Conservation (phyloP, 148 eudicot species). For the Chenopodium formosanum region DNA sequence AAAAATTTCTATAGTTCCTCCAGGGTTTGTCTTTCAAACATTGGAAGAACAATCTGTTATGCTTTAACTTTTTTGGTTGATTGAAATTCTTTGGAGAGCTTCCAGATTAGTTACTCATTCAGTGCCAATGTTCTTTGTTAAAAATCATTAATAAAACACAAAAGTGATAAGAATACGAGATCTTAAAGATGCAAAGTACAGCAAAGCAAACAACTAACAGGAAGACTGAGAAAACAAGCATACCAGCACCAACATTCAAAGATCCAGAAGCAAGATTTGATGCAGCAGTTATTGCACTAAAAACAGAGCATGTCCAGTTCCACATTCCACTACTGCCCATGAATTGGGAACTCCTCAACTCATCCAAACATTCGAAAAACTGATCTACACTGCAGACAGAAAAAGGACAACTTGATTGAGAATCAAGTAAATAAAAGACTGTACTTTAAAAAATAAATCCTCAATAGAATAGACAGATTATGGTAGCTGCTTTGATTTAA, state of each 20-base stretch:
- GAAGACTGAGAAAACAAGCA: constrained; percentile 9
- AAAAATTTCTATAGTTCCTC: background rate
- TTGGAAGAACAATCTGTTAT: background rate
- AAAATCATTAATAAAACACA: background rate
- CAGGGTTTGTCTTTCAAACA: background rate
- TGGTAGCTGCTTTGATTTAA: background rate
- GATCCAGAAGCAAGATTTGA: constrained; percentile 95
- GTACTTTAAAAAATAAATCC: background rate
- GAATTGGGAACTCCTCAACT: constrained; percentile 74
- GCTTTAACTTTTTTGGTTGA: background rate
- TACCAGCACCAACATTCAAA: constrained; percentile 68
- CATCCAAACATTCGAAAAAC: constrained; percentile 95
- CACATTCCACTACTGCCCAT: constrained; percentile 95
- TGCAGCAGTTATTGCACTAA: constrained; percentile 88
- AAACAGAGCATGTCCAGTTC: constrained; percentile 91
- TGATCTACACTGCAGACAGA: constrained; percentile 79
- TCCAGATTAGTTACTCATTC: background rate
- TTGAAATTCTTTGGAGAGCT: background rate
- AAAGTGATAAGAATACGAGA: background rate
- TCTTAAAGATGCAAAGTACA: background rate
- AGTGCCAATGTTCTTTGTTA: background rate
- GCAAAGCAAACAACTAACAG: constrained; percentile 3
- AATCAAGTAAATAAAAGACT: background rate
- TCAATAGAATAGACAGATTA: background rate
- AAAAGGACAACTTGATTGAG: constrained; percentile 11